Evolutionary conservation across 2,329 filamentous ascomycete genomes (phyloP), one percentile per base, ranked within the genome.

Genomic region (Arthroderma sp.): DNA sequence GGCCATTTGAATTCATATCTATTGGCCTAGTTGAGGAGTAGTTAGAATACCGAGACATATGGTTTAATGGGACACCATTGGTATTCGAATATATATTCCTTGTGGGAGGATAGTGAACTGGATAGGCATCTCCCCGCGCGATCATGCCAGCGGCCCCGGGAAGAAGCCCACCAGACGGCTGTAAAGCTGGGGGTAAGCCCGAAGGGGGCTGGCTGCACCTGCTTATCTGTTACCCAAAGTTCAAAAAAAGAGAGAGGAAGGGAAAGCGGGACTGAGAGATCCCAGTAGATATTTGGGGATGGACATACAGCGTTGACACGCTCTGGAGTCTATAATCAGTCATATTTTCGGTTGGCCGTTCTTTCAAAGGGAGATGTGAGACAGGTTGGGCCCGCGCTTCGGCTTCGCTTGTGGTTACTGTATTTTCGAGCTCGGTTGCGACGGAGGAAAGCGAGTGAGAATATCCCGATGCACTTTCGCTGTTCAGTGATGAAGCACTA

Each of bases 401-500:
- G n/a, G 56, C 45, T 63, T 62, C 61, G 46, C 42, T 41, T 30
- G 49, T 43, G 39, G 44, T 49, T 37, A 49, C 51, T 48, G 53
- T 49, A 47, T 50, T 62, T 41, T 58, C 49, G 51, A 63, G 66
- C 42, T 58, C 48, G 50, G 58, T 62, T 36, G 59, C 56, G 41
- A 67, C 48, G 50, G 59, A 56, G 36, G 65, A 55, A 53, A 63
- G 72, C 50, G 66, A 61, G 52, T 69, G 63, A 40, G 68, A 69
- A 29, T 70, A 72, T 47, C 66, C 62, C 55, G 67, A 69, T 51
- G 72, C 73, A 52, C 67, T 69, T 47, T 69, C 69, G 54, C 68
- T 72, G 53, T 68, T 68, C 51, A 70, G 71, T 54, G 67, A 69
- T 51, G 69, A 75, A 55, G 72, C 73, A 46, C 69, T 71, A 46